Percentiles rank a stretch among this genome's conserved stretches.
Conservation (phyloP, 1,284 basidiomycete genomes). For the Malassezia vespertilionis region DNA sequence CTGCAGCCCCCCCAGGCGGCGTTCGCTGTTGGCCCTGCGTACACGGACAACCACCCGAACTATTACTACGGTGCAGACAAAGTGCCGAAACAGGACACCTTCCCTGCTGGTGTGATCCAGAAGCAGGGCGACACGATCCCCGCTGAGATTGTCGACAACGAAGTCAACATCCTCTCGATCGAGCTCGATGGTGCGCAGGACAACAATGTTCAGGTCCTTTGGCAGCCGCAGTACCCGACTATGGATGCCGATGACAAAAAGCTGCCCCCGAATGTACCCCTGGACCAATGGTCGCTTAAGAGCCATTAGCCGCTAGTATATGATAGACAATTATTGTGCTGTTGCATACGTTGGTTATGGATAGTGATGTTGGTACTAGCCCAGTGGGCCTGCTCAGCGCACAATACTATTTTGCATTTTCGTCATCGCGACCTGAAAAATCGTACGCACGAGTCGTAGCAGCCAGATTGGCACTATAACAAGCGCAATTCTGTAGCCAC, state of each 20-base stretch:
- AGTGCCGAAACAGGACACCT: conserved; percentile 61
- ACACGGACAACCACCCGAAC: conserved; percentile 15
- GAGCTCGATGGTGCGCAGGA: conserved; percentile 49
- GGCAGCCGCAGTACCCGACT: conserved; percentile 44
- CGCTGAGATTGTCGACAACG: conserved; percentile 33
- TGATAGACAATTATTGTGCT: too few species aligned
- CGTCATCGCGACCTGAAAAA: too few species aligned
- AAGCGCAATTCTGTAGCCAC: too few species aligned
- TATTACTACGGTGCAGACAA: conserved; percentile 52
- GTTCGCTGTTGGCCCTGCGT: conserved; percentile 19
- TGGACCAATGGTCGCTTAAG: conserved; percentile 38
- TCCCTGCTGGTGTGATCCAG: conserved; percentile 21
- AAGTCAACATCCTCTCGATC: conserved; percentile 69
- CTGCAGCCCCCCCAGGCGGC: conserved; percentile 56
- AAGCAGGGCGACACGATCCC: conserved; percentile 6
- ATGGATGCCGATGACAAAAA: conserved; percentile 26
- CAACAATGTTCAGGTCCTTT: conserved; percentile 50
- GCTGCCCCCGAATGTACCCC: conserved; percentile 32
- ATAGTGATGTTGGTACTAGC: too few species aligned
- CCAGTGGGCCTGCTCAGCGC: too few species aligned
- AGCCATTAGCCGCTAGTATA: too few species aligned
- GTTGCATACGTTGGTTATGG: too few species aligned
- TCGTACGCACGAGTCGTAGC: too few species aligned
- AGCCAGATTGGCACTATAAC: too few species aligned
- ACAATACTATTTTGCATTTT: too few species aligned